Evolutionary conservation across 805 yeast genomes (phyloP).

Genomic region (Wickerhamiella spandovensis): DNA sequence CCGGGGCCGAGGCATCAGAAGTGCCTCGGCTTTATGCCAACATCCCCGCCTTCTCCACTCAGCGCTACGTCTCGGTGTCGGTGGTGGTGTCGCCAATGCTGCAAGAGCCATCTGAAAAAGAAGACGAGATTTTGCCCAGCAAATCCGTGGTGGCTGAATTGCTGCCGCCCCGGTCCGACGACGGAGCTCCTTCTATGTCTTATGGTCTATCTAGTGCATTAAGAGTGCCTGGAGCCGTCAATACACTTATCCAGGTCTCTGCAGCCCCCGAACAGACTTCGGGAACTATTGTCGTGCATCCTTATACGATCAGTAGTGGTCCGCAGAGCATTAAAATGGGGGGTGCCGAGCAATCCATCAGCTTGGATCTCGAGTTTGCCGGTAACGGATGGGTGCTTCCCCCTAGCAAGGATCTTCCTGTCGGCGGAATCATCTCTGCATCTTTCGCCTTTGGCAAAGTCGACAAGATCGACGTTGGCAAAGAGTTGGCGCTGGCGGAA

Average conservation of each 20-base stretch:
- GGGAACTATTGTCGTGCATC: slow-evolving; percentile 36
- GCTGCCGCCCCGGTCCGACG: slow-evolving; percentile 16
- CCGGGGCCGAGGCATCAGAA: slow-evolving; percentile 4
- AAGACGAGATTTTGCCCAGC: slow-evolving; percentile 18
- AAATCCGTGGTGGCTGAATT: slow-evolving; percentile 40
- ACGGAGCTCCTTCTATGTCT: slow-evolving; percentile 39
- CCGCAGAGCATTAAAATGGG: slow-evolving; percentile 3
- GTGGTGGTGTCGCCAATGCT: slow-evolving; percentile 5
- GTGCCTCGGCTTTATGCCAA: slow-evolving; percentile 8
- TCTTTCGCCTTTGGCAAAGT: slow-evolving; percentile 8
- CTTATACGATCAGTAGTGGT: slow-evolving; percentile 28
- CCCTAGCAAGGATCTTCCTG: slow-evolving; percentile 7
- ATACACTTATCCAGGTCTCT: slow-evolving; percentile 41
- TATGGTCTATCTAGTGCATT: slow-evolving; percentile 41
- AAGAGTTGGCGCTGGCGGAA: slow-evolving; percentile 12
- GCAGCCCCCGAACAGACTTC: slow-evolving; percentile 29
- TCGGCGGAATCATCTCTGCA: slow-evolving; percentile 11
- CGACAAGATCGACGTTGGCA: slow-evolving; percentile 7
- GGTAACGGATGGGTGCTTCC: slow-evolving; percentile 14
- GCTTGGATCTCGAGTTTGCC: neutral
- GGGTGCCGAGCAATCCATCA: neutral
- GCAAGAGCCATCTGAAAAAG: neutral
- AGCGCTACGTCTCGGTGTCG: slow-evolving; percentile 4
- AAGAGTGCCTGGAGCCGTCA: slow-evolving; percentile 37
- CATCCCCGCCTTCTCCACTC: neutral